Conservation (phyloP, 768 basidiomycete genomes). For the Trametes meyenii region DNA sequence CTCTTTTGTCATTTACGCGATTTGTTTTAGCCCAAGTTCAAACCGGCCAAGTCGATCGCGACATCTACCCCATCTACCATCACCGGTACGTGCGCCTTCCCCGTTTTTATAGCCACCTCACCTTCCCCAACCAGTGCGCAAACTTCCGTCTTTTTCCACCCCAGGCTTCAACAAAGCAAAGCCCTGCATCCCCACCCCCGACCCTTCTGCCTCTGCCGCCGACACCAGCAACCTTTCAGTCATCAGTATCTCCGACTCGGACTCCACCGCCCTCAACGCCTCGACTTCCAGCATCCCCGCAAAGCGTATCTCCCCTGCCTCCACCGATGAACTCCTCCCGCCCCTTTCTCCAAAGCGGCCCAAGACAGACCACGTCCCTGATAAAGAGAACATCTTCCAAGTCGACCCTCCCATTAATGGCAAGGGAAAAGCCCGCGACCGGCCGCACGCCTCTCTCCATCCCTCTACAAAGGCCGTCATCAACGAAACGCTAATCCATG, state of each 20-base stretch:
- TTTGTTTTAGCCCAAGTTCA: constrained; percentile 19
- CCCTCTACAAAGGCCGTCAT: background rate
- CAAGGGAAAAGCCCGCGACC: constrained; percentile 25
- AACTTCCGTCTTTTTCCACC: constrained; percentile 48
- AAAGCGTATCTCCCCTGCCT: constrained; percentile 38
- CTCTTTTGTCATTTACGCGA: background rate
- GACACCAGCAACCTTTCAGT: constrained; percentile 27
- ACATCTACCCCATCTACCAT: constrained; percentile 10
- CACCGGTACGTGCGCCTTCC: constrained; percentile 7
- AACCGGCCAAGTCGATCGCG: constrained; percentile 22
- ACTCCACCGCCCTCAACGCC: constrained; percentile 16
- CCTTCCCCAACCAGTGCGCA: constrained; percentile 8
- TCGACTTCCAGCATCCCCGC: constrained; percentile 21
- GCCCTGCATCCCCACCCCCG: constrained; percentile 9
- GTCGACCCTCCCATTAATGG: constrained; percentile 8
- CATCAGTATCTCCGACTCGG: constrained; percentile 23
- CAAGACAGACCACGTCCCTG: constrained; percentile 28
- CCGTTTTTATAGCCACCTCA: background rate
- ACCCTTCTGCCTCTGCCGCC: constrained; percentile 18
- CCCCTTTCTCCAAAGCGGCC: constrained; percentile 35
- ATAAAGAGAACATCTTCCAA: constrained; percentile 33
- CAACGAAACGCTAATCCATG: background rate
- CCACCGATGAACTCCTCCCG: constrained; percentile 14
- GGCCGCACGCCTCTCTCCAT: background rate
- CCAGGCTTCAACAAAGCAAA: constrained; percentile 44